Evolutionary conservation across 2,329 filamentous ascomycete genomes (phyloP).

Genomic region (Microcyclosporella mali): DNA sequence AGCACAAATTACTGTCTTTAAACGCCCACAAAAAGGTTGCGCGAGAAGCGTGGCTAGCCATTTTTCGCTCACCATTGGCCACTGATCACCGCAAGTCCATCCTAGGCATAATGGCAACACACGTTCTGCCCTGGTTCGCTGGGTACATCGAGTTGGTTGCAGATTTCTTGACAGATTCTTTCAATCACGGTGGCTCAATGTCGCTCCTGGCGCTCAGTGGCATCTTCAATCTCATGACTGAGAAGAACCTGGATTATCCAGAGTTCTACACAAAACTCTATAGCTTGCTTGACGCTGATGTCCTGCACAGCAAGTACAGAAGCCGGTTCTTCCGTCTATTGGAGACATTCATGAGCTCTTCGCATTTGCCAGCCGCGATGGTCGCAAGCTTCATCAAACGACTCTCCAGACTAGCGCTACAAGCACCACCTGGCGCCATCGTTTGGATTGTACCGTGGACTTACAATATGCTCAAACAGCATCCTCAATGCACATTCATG

Average conservation of each 20-base stretch:
- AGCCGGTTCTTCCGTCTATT: constrained; percentile 89
- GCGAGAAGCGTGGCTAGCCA: constrained; percentile 78
- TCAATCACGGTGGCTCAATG: constrained; percentile 76
- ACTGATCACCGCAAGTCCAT: constrained; percentile 73
- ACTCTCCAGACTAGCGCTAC: constrained; percentile 75
- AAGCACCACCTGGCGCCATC: constrained; percentile 81
- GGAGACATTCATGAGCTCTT: constrained; percentile 83
- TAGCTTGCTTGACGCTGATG: constrained; percentile 75
- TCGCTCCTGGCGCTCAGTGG: constrained; percentile 85
- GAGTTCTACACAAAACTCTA: constrained; percentile 88
- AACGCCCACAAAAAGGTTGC: constrained; percentile 70
- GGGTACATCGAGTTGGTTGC: constrained; percentile 79
- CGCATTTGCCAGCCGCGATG: constrained; percentile 82
- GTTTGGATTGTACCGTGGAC: constrained; percentile 87
- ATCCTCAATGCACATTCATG: constrained; percentile 93
- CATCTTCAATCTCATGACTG: constrained; percentile 88
- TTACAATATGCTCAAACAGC: constrained; percentile 87
- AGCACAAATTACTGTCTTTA: constrained; percentile 59
- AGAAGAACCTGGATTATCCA: constrained; percentile 85
- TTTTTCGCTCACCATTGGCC: constrained; percentile 62
- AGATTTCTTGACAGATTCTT: constrained; percentile 95
- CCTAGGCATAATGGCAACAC: constrained; percentile 66
- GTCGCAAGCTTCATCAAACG: constrained; percentile 96
- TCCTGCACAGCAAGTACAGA: constrained; percentile 90
- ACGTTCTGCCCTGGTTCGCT: constrained; percentile 79